Evolutionary conservation across 169 alveolate genomes (phyloP).

Genomic region (Cryptosporidium parvum): DNA sequence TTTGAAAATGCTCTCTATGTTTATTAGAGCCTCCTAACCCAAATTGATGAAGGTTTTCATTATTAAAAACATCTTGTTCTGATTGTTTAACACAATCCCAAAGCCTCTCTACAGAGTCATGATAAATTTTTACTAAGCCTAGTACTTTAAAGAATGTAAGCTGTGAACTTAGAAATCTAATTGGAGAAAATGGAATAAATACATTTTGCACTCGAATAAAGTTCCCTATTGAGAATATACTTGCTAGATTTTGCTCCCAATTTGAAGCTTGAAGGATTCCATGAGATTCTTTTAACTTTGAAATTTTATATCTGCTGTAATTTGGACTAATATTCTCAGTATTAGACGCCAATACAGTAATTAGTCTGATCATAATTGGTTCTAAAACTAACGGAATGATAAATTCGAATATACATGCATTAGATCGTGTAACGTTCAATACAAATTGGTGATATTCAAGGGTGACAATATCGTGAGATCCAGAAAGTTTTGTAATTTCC

Average conservation of each 20-base stretch:
- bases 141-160: slow-evolving; percentile 33
- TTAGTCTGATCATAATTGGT: slow-evolving; percentile 47
- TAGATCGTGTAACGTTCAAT: slow-evolving; percentile 20
- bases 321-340: slow-evolving; percentile 24
- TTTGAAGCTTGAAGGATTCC: not conserved
- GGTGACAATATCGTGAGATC: slow-evolving; percentile 1
- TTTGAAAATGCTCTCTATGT: slow-evolving; percentile 12
- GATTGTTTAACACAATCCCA: slow-evolving; percentile 5
- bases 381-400: slow-evolving; percentile 53
- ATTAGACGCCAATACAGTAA: slow-evolving; percentile 41
- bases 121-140: not conserved
- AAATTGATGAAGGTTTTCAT: slow-evolving; percentile 14
- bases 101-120: slow-evolving; percentile 12
- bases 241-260: slow-evolving; percentile 40
- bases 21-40: not conserved
- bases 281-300: not conserved
- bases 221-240: slow-evolving; percentile 11
- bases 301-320: slow-evolving; percentile 21
- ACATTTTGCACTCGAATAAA: slow-evolving; percentile 19
- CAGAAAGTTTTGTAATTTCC: slow-evolving; percentile 22
- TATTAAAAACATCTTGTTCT: not conserved
- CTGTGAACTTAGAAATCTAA: slow-evolving; percentile 27
- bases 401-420: slow-evolving; percentile 56
- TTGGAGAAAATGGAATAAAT: slow-evolving; percentile 28
- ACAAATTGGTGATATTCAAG: slow-evolving; percentile 4